Conservation (phyloP, 2,329 filamentous ascomycete genomes). For the Xylaria hypoxylon region DNA sequence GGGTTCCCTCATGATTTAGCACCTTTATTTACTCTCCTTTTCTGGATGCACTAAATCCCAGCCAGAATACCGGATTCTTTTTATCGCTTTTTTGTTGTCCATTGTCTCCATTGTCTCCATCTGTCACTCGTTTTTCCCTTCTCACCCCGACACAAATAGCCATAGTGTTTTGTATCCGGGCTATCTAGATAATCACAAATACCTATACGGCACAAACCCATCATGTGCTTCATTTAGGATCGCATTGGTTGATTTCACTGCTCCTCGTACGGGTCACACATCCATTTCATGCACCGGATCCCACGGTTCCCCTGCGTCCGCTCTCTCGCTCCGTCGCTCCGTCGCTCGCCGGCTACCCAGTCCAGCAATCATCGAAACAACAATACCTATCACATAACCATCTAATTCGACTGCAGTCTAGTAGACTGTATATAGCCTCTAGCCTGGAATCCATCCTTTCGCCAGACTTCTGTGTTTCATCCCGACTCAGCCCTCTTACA, state of each 20-base stretch:
- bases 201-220: too few species aligned
- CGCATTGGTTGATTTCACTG: too few species aligned
- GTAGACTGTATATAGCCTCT: background rate
- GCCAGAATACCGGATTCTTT: slow-evolving; percentile 1
- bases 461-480: slow-evolving; percentile 5
- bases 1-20: slow-evolving; percentile 2
- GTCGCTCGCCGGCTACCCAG: background rate
- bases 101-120: too few species aligned
- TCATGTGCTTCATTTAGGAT: too few species aligned
- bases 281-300: too few species aligned
- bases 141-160: too few species aligned
- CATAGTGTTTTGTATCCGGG: too few species aligned
- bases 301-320: background rate
- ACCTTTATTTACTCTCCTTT: slow-evolving; percentile 2
- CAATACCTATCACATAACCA: background rate
- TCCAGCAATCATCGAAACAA: background rate
- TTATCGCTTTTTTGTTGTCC: background rate
- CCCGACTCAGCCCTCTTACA: slow-evolving; percentile 8
- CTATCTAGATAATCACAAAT: too few species aligned
- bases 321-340: background rate
- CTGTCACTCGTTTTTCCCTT: too few species aligned
- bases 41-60: background rate
- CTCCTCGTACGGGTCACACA: too few species aligned
- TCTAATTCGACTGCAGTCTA: background rate
- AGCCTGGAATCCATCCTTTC: slow-evolving; percentile 7